Evolutionary conservation across 495 filamentous ascomycete species (phyloP), one percentile per base, ranked within the genome.

Genomic region (Tuber calosporum): DNA sequence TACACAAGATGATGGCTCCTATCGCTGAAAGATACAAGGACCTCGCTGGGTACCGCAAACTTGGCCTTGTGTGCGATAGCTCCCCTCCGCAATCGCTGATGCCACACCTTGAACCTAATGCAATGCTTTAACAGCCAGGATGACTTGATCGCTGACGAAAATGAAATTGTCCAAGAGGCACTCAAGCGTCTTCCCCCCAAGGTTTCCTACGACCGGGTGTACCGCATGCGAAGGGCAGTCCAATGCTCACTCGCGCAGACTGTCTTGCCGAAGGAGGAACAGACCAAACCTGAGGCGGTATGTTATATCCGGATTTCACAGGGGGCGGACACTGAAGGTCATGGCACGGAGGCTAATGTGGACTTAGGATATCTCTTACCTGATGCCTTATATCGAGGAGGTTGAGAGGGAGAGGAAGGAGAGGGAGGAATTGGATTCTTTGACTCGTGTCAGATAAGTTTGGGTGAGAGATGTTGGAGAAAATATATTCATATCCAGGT

Each of bases 151-250:
- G 86, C 88, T 80, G 96, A 98, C 82, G 96, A 98, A 85, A 89
- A 85, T 87, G 92, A 94, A 79, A 83, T 83, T 40, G 93, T 98
- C 80, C 89, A 93, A 83, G 86, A 88, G 77, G 95, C 95, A 70
- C 87, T 99, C 82, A 90, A 91, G 87, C 93, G 95, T 83, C 90
- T 99, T 66, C 88, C 92, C 48, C 87, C 91, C 76, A 93, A 96
- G 87, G 92, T 92, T 81, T 87, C 89, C 79, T 98, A 98, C 85
- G 95, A 99, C 86, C 94, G 95, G 84, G 89, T 97, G 82, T 98
- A 91, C 89, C 93, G 95, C 81, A 88, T 98, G 83, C 91, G 95
- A 83, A 89, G 95, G 83, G 96, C 95, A 79, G 91, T 94, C 85
- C 95, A 98, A 91, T 90, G 87, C 85, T 94, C 91, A 22, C 84